Percentiles rank a stretch among this genome's conserved stretches.
Evolutionary conservation across 2,329 filamentous ascomycete species (phyloP).

Genomic region (Xylaria sp.): DNA sequence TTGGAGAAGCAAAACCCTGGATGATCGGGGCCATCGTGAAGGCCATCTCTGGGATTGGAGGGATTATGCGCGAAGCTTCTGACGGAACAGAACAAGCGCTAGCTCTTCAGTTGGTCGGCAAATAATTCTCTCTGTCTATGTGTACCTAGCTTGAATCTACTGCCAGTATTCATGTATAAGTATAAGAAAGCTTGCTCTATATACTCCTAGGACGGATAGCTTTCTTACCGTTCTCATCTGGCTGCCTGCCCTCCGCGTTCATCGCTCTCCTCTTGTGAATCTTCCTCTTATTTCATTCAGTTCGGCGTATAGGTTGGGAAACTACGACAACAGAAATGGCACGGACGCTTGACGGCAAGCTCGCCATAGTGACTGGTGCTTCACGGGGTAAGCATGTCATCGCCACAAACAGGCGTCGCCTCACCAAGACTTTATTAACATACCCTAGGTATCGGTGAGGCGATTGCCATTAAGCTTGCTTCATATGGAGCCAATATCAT

Average conservation of each 20-base stretch:
- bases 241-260: background rate
- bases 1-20: background rate
- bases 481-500: conserved; percentile 76
- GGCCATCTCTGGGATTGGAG: conserved; percentile 23
- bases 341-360: conserved; percentile 73
- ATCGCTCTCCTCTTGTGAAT: background rate
- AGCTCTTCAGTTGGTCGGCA: too few relatives aligned
- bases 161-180: background rate
- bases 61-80: conserved; percentile 15
- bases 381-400: conserved; percentile 72
- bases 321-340: conserved; percentile 39
- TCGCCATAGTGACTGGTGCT: conserved; percentile 82
- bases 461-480: conserved; percentile 74
- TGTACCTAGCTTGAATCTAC: background rate
- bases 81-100: background rate
- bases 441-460: conserved; percentile 73
- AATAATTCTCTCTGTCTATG: background rate
- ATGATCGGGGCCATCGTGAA: background rate
- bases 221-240: background rate
- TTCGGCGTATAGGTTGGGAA: conserved; percentile 3
- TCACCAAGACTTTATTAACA: background rate
- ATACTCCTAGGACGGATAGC: background rate
- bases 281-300: background rate
- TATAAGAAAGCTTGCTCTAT: background rate
- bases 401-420: background rate